Base-by-base conservation (phyloP, 768 basidiomycete species). In the Cyclocybe cylindracea region DNA sequence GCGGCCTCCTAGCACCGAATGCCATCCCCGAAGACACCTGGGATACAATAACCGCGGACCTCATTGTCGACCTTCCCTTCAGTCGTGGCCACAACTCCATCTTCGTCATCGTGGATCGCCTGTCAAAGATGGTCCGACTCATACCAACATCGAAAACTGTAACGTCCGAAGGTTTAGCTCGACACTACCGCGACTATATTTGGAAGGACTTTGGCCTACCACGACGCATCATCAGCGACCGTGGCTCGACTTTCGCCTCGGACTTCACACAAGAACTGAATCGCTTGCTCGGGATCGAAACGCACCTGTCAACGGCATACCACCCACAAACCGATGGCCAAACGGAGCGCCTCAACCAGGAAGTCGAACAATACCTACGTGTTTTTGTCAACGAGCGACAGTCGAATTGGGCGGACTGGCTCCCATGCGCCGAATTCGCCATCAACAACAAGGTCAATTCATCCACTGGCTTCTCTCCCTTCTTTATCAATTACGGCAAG, bases 231-330 rank as follows among this genome's bases (percentile, higher is more conserved):
- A 65, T 69, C 2, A 57, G 55, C 7, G 69, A 72, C 36, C 52
- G 62, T 2, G 70, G 65, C 3, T 48, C 66, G 0, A 58, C 62
- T 24, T 76, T 74, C 39, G 60, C 61, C 1, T 62, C 68, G 1
- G 31, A 59, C 6, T 70, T 75, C 58, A 74, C 66, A 53, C 8
- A 41, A 2, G 68, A 65, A 0, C 49, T 78, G 0, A 62, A 64
- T 18, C 29, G 41, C 18, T 43, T 63, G 0, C 65, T 77, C 0
- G 65, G 69, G 0, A 73, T 78, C 38, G 44, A 70, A 10, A 44
- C 46, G 1, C 67, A 66, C 33, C 54, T 70, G 0, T 69, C 66
- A 6, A 78, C 77, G 0, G 76, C 75, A 1, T 78, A 70, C 44
- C 78, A 78, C 48, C 78, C 77, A 3, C 60, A 64, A 39, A 60